Evolutionary conservation across 345 rosid genomes (phyloP), one percentile per base, ranked within the genome.

Genomic region (Salix arbutifolia): DNA sequence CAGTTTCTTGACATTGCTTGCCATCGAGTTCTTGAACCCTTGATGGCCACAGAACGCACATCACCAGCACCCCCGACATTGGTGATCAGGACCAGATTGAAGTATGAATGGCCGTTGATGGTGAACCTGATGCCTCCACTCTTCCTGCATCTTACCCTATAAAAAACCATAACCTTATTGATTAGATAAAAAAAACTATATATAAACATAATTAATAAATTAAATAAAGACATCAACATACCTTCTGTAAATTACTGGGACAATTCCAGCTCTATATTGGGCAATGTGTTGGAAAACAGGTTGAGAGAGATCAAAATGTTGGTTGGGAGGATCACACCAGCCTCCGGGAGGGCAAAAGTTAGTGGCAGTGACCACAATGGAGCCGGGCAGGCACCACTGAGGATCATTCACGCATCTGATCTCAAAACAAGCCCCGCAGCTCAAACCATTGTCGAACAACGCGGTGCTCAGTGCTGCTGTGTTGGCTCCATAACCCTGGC

Each of bases 51-150:
- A 1, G 90, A 78, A 19, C 60, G 85, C 26, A 89, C 83, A 74
- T 90, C 92, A 35, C 92, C 92, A 9, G 89, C 92, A 6, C 91
- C 92, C 16, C 85, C 94, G 2, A 90, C 94, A 60, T 89, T 90
- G 42, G 88, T 86, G 50, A 90, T 79, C 58, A 90, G 67, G 26
- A 90, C 94, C 18, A 90, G 77, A 74, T 89, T 85, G 83, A 89
- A 89, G 79, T 85, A 90, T 0, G 92, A 40, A 48, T 90, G 88
- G 5, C 94, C 92, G 16, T 88, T 86, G 7, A 90, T 61, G 7
- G 89, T 86, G 68, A 89, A 89, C 78, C 90, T 83, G 40, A 90
- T 83, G 12, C 94, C 94, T 75, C 90, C 91, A 62, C 82, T 84
- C 68, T 83, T 87, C 79, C 58, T 67, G 68, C 81, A 78, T 50